Conservation (phyloP, 371 early-diverging fungal species). For the Capniomyces stellatus region DNA sequence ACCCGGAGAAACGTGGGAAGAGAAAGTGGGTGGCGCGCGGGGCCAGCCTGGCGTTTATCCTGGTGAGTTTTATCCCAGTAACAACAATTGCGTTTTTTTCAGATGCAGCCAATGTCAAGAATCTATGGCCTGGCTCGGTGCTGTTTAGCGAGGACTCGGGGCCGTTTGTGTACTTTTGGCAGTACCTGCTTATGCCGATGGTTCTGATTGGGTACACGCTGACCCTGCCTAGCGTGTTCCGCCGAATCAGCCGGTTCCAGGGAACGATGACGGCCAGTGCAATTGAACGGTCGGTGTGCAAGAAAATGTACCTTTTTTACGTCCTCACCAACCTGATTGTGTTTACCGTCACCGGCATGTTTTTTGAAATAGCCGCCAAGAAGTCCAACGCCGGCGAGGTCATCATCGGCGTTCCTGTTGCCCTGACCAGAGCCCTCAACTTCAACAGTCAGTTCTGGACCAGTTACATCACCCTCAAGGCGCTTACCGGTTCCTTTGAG, state of each 20-base stretch:
- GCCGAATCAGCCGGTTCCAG: conserved; percentile 47
- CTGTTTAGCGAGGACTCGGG: conserved; percentile 29
- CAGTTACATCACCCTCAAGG: conserved; percentile 44
- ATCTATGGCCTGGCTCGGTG: conserved; percentile 30
- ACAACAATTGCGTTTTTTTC: conserved; percentile 39
- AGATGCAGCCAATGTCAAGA: conserved; percentile 32
- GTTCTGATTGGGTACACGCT: conserved; percentile 48
- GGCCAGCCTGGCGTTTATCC: conserved; percentile 34
- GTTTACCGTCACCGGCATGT: conserved; percentile 36
- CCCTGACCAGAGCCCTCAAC: conserved; percentile 30
- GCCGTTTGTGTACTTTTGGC: conserved; percentile 35
- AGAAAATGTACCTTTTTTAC: conserved; percentile 62
- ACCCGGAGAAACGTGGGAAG: conserved; percentile 31
- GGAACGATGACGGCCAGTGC: conserved; percentile 57
- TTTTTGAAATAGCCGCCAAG: conserved; percentile 28
- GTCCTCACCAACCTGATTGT: conserved; percentile 48
- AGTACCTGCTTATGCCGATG: conserved; percentile 49
- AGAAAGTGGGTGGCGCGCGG: conserved; percentile 35
- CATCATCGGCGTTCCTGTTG: conserved; percentile 18
- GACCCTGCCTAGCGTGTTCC: conserved; percentile 44
- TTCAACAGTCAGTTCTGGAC: conserved; percentile 40
- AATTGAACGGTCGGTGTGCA: conserved; percentile 50
- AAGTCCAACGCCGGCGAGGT: conserved; percentile 9
- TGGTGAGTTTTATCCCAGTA: conserved; percentile 49
- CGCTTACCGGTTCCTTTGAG: conserved; percentile 40